Base-by-base conservation (phyloP, 257 asterid species). In the Lantana camara region DNA sequence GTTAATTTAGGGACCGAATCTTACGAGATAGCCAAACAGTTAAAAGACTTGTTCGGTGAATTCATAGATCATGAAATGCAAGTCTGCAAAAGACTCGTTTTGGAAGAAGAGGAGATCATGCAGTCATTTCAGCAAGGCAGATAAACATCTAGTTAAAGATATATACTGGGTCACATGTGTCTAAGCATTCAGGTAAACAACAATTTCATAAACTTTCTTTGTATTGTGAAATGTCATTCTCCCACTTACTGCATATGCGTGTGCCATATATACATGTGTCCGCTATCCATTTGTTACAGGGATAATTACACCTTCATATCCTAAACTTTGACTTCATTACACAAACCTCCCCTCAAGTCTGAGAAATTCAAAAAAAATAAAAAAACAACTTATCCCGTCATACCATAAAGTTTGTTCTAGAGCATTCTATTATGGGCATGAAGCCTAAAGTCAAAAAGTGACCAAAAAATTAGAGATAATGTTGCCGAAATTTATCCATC, bases 1-100 rank as follows among this genome's bases (percentile, higher is more conserved):
- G 74, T 70, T 23, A 55, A 14, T 38, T 47, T 67, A 60, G 80
- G 80, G 53, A 60, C 71, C 38, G 53, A 65, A 40, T 53, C 76
- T 40, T 70, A 66, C 74, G n/a, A 40, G 34, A 75, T 57, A 40
- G 80, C 77, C 14, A 60, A 54, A 12, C 57, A 47, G 23, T 51
- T 66, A 11, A 66, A 55, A 66, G 64, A 70, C 70, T 53, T 70
- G 11, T 13, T 60, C 46, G 0, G 22, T 34, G 77, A 70, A 29
- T 75, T 24, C 55, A 30, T 75, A 16, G 7, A 16, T 45, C 73
- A 75, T 15, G 73, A 66, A 48, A 17, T 60, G 21, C 60, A 5
- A 29, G 44, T 75, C 16, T n/a, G 49, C 74, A 40, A 62, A 63
- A 60, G 8, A 60, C 54, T 75, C 7, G 60, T 61, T 47, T 47